Evolutionary conservation across 768 basidiomycete species (phyloP).

Genomic region (Dentipellis fragilis): DNA sequence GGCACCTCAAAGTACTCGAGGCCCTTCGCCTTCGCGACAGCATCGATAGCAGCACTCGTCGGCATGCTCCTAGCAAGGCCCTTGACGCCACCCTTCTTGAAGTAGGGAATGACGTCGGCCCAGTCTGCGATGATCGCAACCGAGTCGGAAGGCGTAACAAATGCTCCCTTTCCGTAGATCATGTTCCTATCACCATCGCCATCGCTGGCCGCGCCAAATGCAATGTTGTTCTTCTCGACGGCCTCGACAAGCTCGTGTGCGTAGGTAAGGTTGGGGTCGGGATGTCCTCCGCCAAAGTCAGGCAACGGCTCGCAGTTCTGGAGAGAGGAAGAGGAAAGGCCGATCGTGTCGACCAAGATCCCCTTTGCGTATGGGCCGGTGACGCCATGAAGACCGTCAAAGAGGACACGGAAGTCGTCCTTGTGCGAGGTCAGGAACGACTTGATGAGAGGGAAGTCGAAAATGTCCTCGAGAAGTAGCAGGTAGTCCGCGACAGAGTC

Average conservation of each 20-base stretch:
- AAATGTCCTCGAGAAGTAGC: slow-evolving; percentile 74
- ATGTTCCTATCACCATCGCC: slow-evolving; percentile 99
- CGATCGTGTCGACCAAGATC: slow-evolving; percentile 76
- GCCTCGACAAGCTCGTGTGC: slow-evolving; percentile 88
- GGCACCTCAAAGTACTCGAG: slow-evolving; percentile 94
- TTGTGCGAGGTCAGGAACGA: slow-evolving; percentile 67
- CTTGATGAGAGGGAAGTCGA: slow-evolving; percentile 91
- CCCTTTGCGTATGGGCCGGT: slow-evolving; percentile 93
- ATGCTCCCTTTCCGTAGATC: slow-evolving; percentile 98
- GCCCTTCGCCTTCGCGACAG: slow-evolving; percentile 90
- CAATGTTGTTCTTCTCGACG: slow-evolving; percentile 78
- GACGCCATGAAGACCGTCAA: slow-evolving; percentile 94
- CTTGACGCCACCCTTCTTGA: slow-evolving; percentile 84
- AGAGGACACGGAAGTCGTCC: slow-evolving; percentile 73
- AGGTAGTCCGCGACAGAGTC: slow-evolving; percentile 91
- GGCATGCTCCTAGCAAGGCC: slow-evolving; percentile 97
- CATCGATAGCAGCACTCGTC: slow-evolving; percentile 92
- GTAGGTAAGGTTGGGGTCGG: slow-evolving; percentile 97
- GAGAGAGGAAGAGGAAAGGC: slow-evolving; percentile 66
- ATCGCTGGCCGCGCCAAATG: slow-evolving; percentile 93
- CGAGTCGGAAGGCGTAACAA: slow-evolving; percentile 95
- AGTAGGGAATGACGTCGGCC: slow-evolving; percentile 88
- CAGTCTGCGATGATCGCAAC: slow-evolving; percentile 99
- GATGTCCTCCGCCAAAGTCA: slow-evolving; percentile 96
- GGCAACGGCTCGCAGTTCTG: slow-evolving; percentile 90